A percentile compares a stretch with the other conserved stretches of the same genome.
phyloP scores from a whole-genome alignment of 2,329 filamentous ascomycete genomes.

The Cadophora gregata region DNA sequence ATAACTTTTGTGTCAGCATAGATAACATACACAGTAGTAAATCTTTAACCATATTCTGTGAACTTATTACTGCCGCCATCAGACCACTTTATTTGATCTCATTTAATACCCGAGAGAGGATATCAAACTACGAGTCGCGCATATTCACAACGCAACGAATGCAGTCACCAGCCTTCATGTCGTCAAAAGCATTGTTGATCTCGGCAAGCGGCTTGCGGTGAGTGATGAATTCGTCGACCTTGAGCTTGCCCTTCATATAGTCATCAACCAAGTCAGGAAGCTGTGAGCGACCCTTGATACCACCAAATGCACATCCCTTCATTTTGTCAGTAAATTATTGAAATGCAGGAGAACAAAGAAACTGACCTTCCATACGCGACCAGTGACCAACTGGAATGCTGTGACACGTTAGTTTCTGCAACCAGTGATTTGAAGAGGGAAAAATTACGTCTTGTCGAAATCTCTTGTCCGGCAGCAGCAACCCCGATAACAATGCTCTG shows the following conservation, averaged over 20 bases:
- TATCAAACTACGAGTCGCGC: slow-evolving; percentile 40
- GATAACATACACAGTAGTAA: too few relatives aligned
- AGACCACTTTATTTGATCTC: not conserved
- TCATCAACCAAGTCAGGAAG: slow-evolving; percentile 85
- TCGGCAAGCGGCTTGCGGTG: slow-evolving; percentile 82
- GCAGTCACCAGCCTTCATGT: slow-evolving; percentile 96
- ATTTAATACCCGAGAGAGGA: not conserved
- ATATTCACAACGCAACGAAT: slow-evolving; percentile 90
- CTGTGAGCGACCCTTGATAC: slow-evolving; percentile 96
- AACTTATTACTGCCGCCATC: too few relatives aligned
- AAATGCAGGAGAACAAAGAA: not conserved
- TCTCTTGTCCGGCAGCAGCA: slow-evolving; percentile 94
- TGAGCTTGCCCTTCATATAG: slow-evolving; percentile 87
- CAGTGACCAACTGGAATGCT: slow-evolving; percentile 99
- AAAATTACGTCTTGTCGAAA: slow-evolving; percentile 86
- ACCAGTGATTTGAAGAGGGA: slow-evolving; percentile 10
- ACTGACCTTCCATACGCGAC: slow-evolving; percentile 82
- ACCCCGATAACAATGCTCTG: slow-evolving; percentile 98
- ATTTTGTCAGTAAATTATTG: slow-evolving; percentile 18
- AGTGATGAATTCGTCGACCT: slow-evolving; percentile 99
- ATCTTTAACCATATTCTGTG: too few relatives aligned
- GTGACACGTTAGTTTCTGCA: slow-evolving; percentile 26
- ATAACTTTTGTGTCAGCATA: too few relatives aligned
- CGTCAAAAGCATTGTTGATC: slow-evolving; percentile 89
- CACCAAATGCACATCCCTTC: slow-evolving; percentile 88